These are phyloP conservation scores for Lactarius hengduanensis DNA, from an alignment of 768 basidiomycete species.

Conservation along the genomic window DNA sequence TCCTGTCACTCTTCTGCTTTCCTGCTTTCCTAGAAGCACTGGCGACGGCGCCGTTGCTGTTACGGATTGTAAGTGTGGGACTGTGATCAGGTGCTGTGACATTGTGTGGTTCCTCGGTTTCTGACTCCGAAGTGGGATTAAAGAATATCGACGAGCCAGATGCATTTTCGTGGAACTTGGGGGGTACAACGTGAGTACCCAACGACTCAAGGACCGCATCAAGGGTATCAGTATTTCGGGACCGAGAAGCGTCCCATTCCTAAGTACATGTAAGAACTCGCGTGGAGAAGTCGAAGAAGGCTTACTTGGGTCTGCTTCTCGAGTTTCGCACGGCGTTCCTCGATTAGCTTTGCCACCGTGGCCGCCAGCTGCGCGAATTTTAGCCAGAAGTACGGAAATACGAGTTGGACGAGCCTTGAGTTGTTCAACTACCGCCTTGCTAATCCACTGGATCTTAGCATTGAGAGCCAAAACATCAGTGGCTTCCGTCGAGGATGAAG, in stretches of 20 bases:
- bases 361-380: slow-evolving; percentile 56
- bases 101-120: slow-evolving; percentile 32
- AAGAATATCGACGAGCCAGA: slow-evolving; percentile 78
- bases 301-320: slow-evolving; percentile 60
- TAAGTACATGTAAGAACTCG: slow-evolving; percentile 32
- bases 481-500: slow-evolving; percentile 60
- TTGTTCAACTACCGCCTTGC: slow-evolving; percentile 71
- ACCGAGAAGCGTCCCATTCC: slow-evolving; percentile 72
- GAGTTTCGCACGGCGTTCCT: slow-evolving; percentile 63
- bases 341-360: slow-evolving; percentile 69
- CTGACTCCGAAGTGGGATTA: slow-evolving; percentile 57
- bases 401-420: slow-evolving; percentile 54
- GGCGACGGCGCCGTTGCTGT: slow-evolving; percentile 26
- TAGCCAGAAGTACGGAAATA: background rate
- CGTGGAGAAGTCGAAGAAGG: background rate
- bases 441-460: slow-evolving; percentile 78
- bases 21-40: slow-evolving; percentile 23
- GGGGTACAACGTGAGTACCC: slow-evolving; percentile 70
- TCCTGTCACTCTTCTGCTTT: slow-evolving; percentile 43
- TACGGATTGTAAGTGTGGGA: slow-evolving; percentile 44
- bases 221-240: slow-evolving; percentile 57
- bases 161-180: slow-evolving; percentile 67
- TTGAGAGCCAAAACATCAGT: slow-evolving; percentile 75
- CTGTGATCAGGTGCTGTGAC: slow-evolving; percentile 35
- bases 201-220: slow-evolving; percentile 72